phyloP scores from a whole-genome alignment of 805 yeast species.

The Wickerhamiella azyma region DNA sequence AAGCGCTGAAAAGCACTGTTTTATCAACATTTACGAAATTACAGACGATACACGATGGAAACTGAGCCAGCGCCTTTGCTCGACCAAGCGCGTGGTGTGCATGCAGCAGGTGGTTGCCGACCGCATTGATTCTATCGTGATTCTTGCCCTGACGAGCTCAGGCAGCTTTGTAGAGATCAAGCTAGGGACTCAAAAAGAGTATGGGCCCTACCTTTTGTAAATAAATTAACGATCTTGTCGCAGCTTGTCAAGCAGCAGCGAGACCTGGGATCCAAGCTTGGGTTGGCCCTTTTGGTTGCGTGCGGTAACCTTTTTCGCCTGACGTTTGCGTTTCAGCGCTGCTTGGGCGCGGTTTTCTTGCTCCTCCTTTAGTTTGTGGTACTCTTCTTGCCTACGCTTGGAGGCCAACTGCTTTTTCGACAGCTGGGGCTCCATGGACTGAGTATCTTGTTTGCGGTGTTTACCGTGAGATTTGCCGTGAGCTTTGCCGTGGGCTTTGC shows the following conservation, averaged over 20 bases:
- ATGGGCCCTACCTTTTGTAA: constrained; percentile 4
- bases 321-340: constrained; percentile 27
- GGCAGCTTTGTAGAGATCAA: constrained; percentile 4
- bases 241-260: constrained; percentile 62
- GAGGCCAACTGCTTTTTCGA: constrained; percentile 28
- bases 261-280: constrained; percentile 77
- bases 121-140: background rate
- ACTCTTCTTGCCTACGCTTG: constrained; percentile 32
- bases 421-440: constrained; percentile 14
- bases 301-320: constrained; percentile 34
- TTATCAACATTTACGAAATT: constrained; percentile 1
- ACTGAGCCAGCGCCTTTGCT: background rate
- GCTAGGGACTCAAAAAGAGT: background rate
- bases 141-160: constrained; percentile 2
- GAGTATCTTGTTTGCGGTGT: constrained; percentile 14
- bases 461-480: constrained; percentile 9
- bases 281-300: constrained; percentile 77
- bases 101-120: background rate
- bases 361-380: constrained; percentile 25
- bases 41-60: background rate
- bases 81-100: constrained; percentile 1
- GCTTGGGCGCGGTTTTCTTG: constrained; percentile 31
- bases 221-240: constrained; percentile 21
- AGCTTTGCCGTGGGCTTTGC: background rate
- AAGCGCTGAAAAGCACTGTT: constrained; percentile 4